phyloP scores from a whole-genome alignment of 306 rosid species.

The Senna siamea region DNA sequence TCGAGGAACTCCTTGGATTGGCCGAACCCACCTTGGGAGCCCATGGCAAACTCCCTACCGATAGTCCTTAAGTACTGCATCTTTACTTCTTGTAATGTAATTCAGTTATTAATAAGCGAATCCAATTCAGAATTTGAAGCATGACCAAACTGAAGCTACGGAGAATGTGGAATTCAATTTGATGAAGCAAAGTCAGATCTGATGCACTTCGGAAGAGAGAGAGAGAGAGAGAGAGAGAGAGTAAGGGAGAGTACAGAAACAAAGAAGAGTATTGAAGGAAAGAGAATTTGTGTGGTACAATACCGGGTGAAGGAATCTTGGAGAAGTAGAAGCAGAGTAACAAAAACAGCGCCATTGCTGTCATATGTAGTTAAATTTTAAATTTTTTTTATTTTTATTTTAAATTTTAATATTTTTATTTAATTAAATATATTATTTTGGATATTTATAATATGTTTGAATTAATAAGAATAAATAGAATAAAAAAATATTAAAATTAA shows the following conservation, averaged over 20 bases:
- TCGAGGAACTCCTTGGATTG: slow-evolving; percentile 90
- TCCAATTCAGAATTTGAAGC: not conserved
- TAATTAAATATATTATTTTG: too few species aligned
- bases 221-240: not conserved
- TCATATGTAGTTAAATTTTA: too few species aligned
- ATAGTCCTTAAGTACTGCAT: slow-evolving; percentile 87
- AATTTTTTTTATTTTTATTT: too few species aligned
- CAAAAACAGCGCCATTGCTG: too few species aligned
- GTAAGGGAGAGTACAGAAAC: not conserved
- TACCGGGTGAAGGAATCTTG: too few species aligned
- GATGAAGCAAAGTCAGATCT: not conserved
- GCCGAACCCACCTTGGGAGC: slow-evolving; percentile 89
- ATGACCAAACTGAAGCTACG: not conserved
- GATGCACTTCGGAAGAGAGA: not conserved
- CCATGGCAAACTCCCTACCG: slow-evolving; percentile 91
- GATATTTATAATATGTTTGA: too few species aligned
- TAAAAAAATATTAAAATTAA: too few species aligned
- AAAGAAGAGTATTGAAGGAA: not conserved
- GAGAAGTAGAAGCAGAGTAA: too few species aligned
- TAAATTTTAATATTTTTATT: too few species aligned
- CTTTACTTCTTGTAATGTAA: not conserved
- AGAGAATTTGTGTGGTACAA: too few species aligned
- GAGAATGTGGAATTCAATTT: not conserved
- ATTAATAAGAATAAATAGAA: too few species aligned
- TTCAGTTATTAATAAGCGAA: not conserved